Evolutionary conservation across 1,284 basidiomycete species (phyloP), one percentile per base, ranked within the genome.

Genomic region (Porogramme epimiltina): DNA sequence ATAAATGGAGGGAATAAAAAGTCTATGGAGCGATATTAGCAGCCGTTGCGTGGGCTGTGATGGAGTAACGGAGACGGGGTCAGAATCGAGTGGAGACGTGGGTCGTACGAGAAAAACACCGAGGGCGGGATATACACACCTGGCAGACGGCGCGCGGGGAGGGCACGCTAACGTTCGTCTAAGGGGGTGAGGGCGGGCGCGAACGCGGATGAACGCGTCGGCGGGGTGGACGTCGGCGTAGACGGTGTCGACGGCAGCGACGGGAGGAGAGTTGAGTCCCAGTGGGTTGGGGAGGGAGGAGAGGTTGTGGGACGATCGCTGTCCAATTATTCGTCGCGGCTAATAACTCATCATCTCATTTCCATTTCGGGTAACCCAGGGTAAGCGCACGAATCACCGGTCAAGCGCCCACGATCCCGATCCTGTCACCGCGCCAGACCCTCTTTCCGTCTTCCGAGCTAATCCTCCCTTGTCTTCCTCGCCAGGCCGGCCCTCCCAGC

Each of bases 181-280:
- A 52, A 28, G 26, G 31, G 13, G 19, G 13, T 15, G 11, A 16
- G 28, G 23, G 24, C 26, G 36, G 41, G 44, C 11, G 43, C 41
- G 24, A 52, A 51, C 54, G 58, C 58, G 58, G 58, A 54, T 59
- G 58, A 56, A 52, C 55, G 58, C 58, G 58, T 44, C 52, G 41
- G 38, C 36, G 42, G 45, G 36, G 52, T 25, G 39, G 50, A 28
- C 47, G 58, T 55, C 55, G 54, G 20, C 45, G 58, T 54, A 34
- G 58, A 52, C 54, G 46, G 26, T 0, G 57, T 37, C 46, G 54
- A 52, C 43, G 42, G 34, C 15, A 26, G 33, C 38, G 51, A 49
- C 45, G 23, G 19, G 47, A 28, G 41, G 19, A 39, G 22, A 22
- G 33, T 42, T 26, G 52, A 39, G 42, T n/a, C 41, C 34, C 26